Base-by-base conservation (phyloP, 768 basidiomycete genomes). In the Mycena venus region DNA sequence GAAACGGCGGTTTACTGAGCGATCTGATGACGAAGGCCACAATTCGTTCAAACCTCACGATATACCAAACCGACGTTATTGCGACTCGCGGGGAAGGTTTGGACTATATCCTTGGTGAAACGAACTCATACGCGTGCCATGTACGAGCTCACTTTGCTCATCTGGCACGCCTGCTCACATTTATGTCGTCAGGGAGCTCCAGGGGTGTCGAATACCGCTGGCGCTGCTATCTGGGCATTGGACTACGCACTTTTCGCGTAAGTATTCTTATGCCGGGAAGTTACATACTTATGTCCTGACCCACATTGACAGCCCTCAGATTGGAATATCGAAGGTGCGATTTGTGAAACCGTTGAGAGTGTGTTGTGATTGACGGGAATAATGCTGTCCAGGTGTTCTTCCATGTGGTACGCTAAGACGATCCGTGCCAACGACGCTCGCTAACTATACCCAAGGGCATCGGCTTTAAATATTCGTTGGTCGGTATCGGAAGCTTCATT, bases 391-490 rank as follows among this genome's bases (percentile, higher is more conserved):
- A 88, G 67, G 73, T 91, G 15, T 90, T 88, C 82, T 92, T 91
- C 85, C 92, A 94, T 77, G 85, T 90, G 68, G 60, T 42, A 44
- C 23, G 17, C 34, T 36, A 21, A 11, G 8, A 34, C 19, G n/a
- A 38, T 31, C 7, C 15, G 9, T 36, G 12, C 21, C 21, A n/a
- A 1, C 19, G n/a, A 19, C n/a, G 17, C 31, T 21, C 31, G 10
- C 31, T 65, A 25, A 49, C 38, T 23, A 10, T 51, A 17, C 11
- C 2, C 19, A 29, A 64, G 63, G 93, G 92, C 21, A 83, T 94
- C 65, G 93, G 92, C 1, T 94, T 87, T 83, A 94, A 93, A 81
- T 94, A 93, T 78, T 90, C 88, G 78, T 84, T 93, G 67, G 92
- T 91, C 70, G 65, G 83, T 73, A 42, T 19, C 38, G 19, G 9